phyloP scores from a whole-genome alignment of 2,329 filamentous ascomycete genomes.

The Colletotrichum somersetense region DNA sequence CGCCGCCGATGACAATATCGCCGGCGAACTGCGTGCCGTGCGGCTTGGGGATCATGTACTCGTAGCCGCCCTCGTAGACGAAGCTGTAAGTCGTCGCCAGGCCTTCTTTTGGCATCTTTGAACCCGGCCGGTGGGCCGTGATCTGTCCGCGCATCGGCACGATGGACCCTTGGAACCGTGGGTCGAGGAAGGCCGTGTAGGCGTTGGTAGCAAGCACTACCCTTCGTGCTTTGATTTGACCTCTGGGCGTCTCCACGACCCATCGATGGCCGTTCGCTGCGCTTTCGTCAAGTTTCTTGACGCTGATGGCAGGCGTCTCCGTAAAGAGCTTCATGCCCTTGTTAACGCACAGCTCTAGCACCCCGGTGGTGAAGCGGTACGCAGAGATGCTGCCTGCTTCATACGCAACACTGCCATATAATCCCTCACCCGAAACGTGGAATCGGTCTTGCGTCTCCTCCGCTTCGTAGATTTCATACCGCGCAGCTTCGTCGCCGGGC shows the following conservation, averaged over 20 bases:
- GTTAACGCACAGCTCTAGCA: constrained; percentile 34
- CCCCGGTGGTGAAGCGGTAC: constrained; percentile 51
- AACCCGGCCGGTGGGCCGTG: constrained; percentile 49
- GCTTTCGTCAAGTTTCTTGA: not conserved
- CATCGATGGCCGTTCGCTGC: constrained; percentile 8
- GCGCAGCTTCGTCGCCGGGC: constrained; percentile 55
- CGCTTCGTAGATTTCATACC: constrained; percentile 58
- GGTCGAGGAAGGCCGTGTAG: constrained; percentile 46
- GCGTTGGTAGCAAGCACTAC: constrained; percentile 49
- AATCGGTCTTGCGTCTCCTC: constrained; percentile 54
- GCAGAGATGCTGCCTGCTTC: constrained; percentile 57
- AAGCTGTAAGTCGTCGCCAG: constrained; percentile 70
- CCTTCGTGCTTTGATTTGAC: constrained; percentile 41
- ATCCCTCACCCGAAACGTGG: constrained; percentile 46
- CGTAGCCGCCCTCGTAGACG: constrained; percentile 71
- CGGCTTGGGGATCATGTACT: constrained; percentile 74
- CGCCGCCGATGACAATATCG: constrained; percentile 74
- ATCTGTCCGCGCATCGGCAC: constrained; percentile 44
- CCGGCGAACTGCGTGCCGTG: constrained; percentile 57
- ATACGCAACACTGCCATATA: constrained; percentile 63
- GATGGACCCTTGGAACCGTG: constrained; percentile 43
- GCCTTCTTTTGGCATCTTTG: constrained; percentile 52
- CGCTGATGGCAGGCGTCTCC: constrained; percentile 25
- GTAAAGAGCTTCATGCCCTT: constrained; percentile 36
- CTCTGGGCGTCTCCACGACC: constrained; percentile 43